phyloP scores from a whole-genome alignment of 148 eudicot genomes.

The Chenopodium quinoa region DNA sequence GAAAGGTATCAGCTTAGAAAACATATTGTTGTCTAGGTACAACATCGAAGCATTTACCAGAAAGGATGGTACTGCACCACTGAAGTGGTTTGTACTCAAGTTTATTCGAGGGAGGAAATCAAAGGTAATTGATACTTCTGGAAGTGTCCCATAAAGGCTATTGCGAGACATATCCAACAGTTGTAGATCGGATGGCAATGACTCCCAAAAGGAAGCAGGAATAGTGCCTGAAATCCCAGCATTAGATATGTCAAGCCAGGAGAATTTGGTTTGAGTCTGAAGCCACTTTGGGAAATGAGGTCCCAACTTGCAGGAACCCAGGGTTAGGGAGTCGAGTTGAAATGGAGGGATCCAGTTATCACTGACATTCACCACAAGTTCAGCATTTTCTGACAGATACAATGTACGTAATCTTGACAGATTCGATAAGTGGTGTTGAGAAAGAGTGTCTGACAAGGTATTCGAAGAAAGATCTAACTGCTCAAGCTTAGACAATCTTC shows the following conservation, averaged over 20 bases:
- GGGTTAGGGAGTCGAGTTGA: slow-evolving; percentile 5
- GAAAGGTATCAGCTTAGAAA: slow-evolving; percentile 4
- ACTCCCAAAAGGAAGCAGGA: slow-evolving; percentile 21
- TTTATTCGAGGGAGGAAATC: neutral
- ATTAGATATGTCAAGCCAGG: slow-evolving; percentile 19
- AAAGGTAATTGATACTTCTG: neutral
- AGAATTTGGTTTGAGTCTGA: neutral
- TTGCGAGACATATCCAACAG: slow-evolving; percentile 21
- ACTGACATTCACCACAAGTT: slow-evolving; percentile 15
- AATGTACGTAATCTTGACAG: slow-evolving; percentile 22
- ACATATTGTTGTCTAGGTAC: slow-evolving; percentile 21
- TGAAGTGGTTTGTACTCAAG: slow-evolving; percentile 24
- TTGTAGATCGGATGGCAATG: slow-evolving; percentile 4
- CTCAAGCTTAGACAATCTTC: slow-evolving; percentile 29
- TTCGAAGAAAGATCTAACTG: slow-evolving; percentile 25
- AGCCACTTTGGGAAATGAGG: slow-evolving; percentile 25
- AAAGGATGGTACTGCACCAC: slow-evolving; percentile 22
- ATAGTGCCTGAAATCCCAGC: neutral
- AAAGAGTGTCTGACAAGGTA: slow-evolving; percentile 22
- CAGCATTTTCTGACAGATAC: slow-evolving; percentile 22
- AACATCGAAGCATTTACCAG: neutral
- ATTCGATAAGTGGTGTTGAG: slow-evolving; percentile 20
- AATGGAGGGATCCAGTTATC: slow-evolving; percentile 29
- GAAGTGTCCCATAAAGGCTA: slow-evolving; percentile 14
- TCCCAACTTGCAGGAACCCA: slow-evolving; percentile 21